phyloP scores from a whole-genome alignment of 78 protist species.

The Emiliania huxleyi region DNA sequence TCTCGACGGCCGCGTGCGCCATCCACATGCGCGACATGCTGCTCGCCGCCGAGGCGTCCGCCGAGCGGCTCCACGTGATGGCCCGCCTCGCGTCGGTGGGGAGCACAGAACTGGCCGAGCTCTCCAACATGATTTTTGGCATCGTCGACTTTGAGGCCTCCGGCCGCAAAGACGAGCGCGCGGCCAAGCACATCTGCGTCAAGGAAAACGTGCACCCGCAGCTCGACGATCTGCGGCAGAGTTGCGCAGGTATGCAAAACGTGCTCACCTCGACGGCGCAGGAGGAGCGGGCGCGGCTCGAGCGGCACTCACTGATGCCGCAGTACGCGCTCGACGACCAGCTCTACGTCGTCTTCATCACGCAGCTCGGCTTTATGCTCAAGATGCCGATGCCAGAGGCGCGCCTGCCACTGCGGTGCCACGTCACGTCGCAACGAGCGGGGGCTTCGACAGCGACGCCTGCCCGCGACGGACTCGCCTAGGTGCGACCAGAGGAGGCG shows the following conservation, averaged over 20 bases:
- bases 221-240: neutral
- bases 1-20: neutral
- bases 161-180: too few species aligned
- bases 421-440: too few species aligned
- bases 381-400: neutral
- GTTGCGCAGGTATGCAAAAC: neutral
- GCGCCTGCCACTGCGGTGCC: too few species aligned
- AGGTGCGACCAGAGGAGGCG: neutral
- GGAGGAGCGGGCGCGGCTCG: neutral
- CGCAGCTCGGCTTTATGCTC: conserved; percentile 65
- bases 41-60: neutral
- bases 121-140: neutral
- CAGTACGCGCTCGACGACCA: neutral
- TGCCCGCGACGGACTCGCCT: too few species aligned
- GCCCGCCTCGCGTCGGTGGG: neutral
- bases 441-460: too few species aligned
- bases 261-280: neutral
- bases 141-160: neutral
- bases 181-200: neutral
- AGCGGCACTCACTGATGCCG: neutral
- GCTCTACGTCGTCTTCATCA: conserved; percentile 29
- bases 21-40: neutral
- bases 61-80: neutral
- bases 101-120: neutral
- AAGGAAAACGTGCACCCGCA: neutral